Evolutionary conservation across 2,329 filamentous ascomycete species (phyloP).

Genomic region (Penicillium sp.): DNA sequence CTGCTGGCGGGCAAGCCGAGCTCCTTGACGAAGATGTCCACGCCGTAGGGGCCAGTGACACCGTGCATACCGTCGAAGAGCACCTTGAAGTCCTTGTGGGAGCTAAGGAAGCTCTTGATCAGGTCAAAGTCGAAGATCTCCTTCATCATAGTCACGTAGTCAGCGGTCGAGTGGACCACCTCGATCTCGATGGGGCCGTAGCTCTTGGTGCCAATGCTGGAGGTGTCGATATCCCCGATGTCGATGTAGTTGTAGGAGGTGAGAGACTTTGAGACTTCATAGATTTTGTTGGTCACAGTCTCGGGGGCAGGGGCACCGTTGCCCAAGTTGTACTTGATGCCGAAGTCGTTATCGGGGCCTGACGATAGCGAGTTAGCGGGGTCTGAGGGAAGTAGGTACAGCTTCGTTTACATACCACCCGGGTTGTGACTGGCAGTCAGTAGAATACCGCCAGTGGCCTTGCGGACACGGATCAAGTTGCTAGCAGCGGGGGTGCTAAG

Average conservation of each 20-base stretch:
- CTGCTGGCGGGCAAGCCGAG: slow-evolving; percentile 71
- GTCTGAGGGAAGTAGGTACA: not conserved
- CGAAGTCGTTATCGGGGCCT: slow-evolving; percentile 93
- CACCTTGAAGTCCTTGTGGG: slow-evolving; percentile 89
- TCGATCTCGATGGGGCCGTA: slow-evolving; percentile 89
- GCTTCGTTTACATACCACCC: slow-evolving; percentile 62
- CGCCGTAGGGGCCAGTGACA: slow-evolving; percentile 92
- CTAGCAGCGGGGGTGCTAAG: slow-evolving; percentile 93
- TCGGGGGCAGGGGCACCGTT: slow-evolving; percentile 96
- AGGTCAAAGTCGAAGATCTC: slow-evolving; percentile 97
- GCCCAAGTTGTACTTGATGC: slow-evolving; percentile 98
- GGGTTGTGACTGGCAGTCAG: slow-evolving; percentile 98
- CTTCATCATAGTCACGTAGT: slow-evolving; percentile 94
- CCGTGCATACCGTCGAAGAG: slow-evolving; percentile 92
- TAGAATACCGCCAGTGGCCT: slow-evolving; percentile 93
- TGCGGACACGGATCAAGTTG: slow-evolving; percentile 88
- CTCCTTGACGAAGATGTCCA: slow-evolving; percentile 91
- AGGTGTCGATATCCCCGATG: slow-evolving; percentile 79
- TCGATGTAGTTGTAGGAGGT: slow-evolving; percentile 87
- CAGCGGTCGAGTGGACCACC: slow-evolving; percentile 84
- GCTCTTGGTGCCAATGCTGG: slow-evolving; percentile 72
- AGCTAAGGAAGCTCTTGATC: slow-evolving; percentile 87
- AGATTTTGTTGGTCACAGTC: slow-evolving; percentile 97
- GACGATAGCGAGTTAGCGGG: not conserved
- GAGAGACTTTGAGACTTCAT: slow-evolving; percentile 80